phyloP scores from a whole-genome alignment of 768 basidiomycete genomes.

The Russula griseocarnosa region DNA sequence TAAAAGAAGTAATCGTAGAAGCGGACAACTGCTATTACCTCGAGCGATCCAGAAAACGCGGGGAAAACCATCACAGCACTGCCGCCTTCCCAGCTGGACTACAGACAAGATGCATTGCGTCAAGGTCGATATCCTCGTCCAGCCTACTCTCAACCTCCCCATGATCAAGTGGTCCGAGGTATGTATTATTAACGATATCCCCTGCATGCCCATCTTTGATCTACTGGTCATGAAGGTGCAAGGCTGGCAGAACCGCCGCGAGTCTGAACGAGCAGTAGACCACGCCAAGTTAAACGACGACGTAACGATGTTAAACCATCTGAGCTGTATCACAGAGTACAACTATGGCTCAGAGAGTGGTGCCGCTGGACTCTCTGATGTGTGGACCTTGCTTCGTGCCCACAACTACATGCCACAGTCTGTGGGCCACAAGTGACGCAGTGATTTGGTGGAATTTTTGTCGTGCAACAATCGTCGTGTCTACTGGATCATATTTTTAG shows the following conservation, averaged over 20 bases:
- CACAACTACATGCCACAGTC: too few relatives aligned
- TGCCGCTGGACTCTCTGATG: too few relatives aligned
- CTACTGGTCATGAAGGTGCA: conserved; percentile 20
- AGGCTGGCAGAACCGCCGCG: not conserved
- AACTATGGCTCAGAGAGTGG: too few relatives aligned
- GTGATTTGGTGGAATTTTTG: too few relatives aligned
- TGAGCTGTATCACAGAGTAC: too few relatives aligned
- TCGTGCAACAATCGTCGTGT: too few relatives aligned
- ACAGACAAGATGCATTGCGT: not conserved
- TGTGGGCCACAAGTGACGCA: too few relatives aligned
- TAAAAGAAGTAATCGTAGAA: not conserved
- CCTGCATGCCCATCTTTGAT: conserved; percentile 19
- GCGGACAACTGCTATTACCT: conserved; percentile 16
- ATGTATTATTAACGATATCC: not conserved
- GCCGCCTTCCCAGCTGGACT: conserved; percentile 12
- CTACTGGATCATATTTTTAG: too few relatives aligned
- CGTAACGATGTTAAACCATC: too few relatives aligned
- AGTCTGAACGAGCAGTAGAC: not conserved
- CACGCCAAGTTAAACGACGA: not conserved
- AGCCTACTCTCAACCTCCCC: conserved; percentile 4
- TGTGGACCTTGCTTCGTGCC: too few relatives aligned
- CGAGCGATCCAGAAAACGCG: not conserved
- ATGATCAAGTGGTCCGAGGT: not conserved
- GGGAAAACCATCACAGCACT: not conserved
- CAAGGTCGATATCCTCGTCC: conserved; percentile 21